A percentile compares a stretch with the other conserved stretches of the same genome.
These are phyloP conservation scores for Aquilaria yunnanensis DNA, from an alignment of 345 rosid genomes.

Conservation along the genomic window DNA sequence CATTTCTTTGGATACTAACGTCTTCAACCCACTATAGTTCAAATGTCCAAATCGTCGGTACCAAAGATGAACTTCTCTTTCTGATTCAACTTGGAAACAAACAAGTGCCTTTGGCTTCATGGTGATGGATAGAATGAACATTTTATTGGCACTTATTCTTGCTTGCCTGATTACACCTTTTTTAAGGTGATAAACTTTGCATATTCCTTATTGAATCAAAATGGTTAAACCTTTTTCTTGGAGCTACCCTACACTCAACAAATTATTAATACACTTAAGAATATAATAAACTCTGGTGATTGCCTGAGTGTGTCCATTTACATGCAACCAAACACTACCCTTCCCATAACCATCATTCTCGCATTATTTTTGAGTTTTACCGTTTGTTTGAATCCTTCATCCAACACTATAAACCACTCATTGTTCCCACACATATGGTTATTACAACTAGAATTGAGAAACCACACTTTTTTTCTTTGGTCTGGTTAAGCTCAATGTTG, in stretches of 20 bases:
- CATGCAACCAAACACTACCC: no score
- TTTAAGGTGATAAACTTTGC: neutral
- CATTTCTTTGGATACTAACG: neutral
- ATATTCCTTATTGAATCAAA: conserved; percentile 4
- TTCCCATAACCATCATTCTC: no score
- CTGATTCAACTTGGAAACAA: neutral
- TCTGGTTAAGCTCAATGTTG: no score
- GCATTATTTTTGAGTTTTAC: no score
- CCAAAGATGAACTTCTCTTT: neutral
- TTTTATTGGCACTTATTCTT: neutral
- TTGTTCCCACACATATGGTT: no score
- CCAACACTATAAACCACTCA: no score
- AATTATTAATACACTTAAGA: neutral
- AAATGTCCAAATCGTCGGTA: conserved; percentile 9
- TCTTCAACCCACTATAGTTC: conserved; percentile 8
- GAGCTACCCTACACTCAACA: conserved; percentile 1
- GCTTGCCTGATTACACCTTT: conserved; percentile 7
- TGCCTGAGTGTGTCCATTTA: neutral
- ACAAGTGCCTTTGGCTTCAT: neutral
- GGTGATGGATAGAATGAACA: neutral
- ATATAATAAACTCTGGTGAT: conserved; percentile 7
- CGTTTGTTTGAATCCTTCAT: no score
- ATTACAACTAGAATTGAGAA: neutral
- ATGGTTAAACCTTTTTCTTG: neutral
- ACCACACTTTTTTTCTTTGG: no score